These are phyloP conservation scores for Penicillium samsonianum DNA, from an alignment of 495 filamentous ascomycete genomes.

Conservation along the genomic window DNA sequence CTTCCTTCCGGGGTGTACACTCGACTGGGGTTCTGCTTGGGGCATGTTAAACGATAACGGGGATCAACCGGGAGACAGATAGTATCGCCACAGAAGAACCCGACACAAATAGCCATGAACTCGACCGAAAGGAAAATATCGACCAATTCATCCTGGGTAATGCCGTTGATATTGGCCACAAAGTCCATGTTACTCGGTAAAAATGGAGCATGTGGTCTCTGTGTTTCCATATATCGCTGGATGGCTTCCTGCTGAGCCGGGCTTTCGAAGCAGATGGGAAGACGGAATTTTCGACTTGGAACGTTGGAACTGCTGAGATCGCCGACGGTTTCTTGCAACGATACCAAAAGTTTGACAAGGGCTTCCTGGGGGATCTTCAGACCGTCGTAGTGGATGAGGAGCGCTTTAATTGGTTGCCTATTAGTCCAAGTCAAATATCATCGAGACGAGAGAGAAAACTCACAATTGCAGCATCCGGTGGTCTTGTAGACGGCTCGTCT, in stretches of 20 bases:
- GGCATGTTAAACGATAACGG: constrained; percentile 50
- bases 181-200: constrained; percentile 59
- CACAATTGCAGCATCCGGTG: constrained; percentile 50
- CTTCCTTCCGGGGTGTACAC: constrained; percentile 59
- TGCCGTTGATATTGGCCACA: constrained; percentile 58
- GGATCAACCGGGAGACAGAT: constrained; percentile 59
- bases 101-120: constrained; percentile 56
- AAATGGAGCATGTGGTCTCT: constrained; percentile 58
- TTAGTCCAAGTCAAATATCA: neutral
- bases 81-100: constrained; percentile 58
- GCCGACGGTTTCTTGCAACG: constrained; percentile 33
- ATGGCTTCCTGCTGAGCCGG: constrained; percentile 50
- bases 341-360: constrained; percentile 32
- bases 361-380: constrained; percentile 35
- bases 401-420: constrained; percentile 24
- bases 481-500: constrained; percentile 44
- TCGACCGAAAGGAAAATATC: constrained; percentile 48
- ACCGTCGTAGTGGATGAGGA: constrained; percentile 52
- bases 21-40: constrained; percentile 61
- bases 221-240: constrained; percentile 58
- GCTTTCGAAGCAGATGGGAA: constrained; percentile 57
- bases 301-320: constrained; percentile 47
- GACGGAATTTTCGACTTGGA: constrained; percentile 51
- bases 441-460: constrained; percentile 4
- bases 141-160: constrained; percentile 47